Conservation (phyloP, 495 filamentous ascomycete genomes). For the Astrothelium macrocarpum region DNA sequence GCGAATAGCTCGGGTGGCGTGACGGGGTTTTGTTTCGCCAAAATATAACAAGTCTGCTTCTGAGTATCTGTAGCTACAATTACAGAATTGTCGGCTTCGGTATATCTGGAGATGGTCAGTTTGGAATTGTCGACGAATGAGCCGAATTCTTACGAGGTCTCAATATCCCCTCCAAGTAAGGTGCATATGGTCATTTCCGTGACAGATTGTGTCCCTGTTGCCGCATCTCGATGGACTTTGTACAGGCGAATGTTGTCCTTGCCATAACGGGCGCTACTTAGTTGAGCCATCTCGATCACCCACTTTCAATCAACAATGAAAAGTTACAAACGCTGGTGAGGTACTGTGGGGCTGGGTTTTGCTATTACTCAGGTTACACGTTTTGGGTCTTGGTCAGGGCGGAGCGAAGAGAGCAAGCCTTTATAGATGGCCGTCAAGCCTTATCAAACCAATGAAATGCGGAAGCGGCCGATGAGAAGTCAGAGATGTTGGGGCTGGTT, state of each 20-base stretch:
- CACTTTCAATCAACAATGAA: not conserved
- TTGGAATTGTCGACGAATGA: not conserved
- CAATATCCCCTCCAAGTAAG: slow-evolving; percentile 82
- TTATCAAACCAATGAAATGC: not conserved
- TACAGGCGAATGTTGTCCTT: slow-evolving; percentile 93
- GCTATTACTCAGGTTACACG: not conserved
- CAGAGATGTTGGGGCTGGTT: not conserved
- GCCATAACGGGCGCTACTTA: slow-evolving; percentile 35
- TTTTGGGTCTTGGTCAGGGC: not conserved
- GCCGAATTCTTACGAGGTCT: slow-evolving; percentile 57
- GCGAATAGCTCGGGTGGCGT: slow-evolving; percentile 90
- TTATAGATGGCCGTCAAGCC: not conserved
- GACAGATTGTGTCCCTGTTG: slow-evolving; percentile 67
- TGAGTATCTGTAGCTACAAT: slow-evolving; percentile 95
- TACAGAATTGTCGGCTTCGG: slow-evolving; percentile 85
- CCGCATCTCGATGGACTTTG: slow-evolving; percentile 76
- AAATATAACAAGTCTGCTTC: slow-evolving; percentile 95
- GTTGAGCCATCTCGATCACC: slow-evolving; percentile 26
- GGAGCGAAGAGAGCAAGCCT: too few relatives aligned
- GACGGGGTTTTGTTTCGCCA: slow-evolving; percentile 86
- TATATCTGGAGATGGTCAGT: slow-evolving; percentile 53
- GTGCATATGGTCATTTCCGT: slow-evolving; percentile 92
- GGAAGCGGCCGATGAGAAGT: not conserved
- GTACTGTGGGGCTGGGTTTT: not conserved
- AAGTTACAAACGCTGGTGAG: not conserved